A percentile compares a stretch with the other conserved stretches of the same genome.
These are phyloP conservation scores for Aspergillus indologenus DNA, from an alignment of 495 filamentous ascomycete genomes.

Conservation along the genomic window DNA sequence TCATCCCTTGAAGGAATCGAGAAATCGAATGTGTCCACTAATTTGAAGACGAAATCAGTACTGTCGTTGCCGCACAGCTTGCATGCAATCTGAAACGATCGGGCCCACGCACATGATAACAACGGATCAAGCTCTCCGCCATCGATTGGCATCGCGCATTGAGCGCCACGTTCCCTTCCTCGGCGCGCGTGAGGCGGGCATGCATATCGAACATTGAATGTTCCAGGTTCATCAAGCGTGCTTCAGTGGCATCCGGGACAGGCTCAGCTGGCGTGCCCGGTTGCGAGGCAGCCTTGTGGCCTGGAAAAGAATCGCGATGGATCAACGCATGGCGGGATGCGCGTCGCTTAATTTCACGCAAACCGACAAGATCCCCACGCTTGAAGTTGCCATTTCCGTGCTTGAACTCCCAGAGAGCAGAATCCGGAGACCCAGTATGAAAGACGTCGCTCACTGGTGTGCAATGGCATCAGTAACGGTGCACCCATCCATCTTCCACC, in stretches of 20 bases:
- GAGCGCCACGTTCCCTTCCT: conserved; percentile 77
- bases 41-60: conserved; percentile 5
- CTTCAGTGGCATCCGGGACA: conserved; percentile 72
- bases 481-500: background rate
- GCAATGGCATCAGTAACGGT: conserved; percentile 15
- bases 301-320: conserved; percentile 87
- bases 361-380: conserved; percentile 83
- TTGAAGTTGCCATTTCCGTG: conserved; percentile 98
- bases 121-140: conserved; percentile 74
- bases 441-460: conserved; percentile 92
- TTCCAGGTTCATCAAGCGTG: conserved; percentile 72
- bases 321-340: conserved; percentile 96
- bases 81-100: background rate
- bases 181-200: conserved; percentile 69
- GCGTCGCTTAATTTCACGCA: conserved; percentile 93
- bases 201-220: conserved; percentile 79
- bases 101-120: conserved; percentile 60
- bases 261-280: conserved; percentile 83
- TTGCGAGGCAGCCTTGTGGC: conserved; percentile 71
- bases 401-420: conserved; percentile 97
- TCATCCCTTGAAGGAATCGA: conserved; percentile 63
- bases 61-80: background rate
- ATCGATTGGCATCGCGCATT: conserved; percentile 77
- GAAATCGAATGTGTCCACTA: conserved; percentile 79
- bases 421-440: conserved; percentile 92